Evolutionary conservation across 1,139 yeast species (phyloP).

Genomic region (Suhomyces maxii): DNA sequence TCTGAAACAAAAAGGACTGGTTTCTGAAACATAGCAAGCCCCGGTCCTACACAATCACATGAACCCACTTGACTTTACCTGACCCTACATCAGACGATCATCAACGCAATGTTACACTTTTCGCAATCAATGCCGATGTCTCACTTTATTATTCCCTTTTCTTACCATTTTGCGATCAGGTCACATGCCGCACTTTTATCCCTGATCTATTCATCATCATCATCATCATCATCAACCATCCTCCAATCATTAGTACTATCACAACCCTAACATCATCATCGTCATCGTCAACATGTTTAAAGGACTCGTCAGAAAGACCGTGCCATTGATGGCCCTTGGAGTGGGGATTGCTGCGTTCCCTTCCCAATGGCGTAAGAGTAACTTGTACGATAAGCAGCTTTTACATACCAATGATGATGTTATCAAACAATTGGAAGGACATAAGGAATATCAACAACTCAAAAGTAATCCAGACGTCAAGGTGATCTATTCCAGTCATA

Average conservation of each 20-base stretch:
- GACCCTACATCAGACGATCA: too few relatives aligned
- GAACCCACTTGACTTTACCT: too few relatives aligned
- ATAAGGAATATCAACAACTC: slow-evolving; percentile 34
- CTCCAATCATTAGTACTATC: neutral
- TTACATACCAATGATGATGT: slow-evolving; percentile 31
- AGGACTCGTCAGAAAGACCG: slow-evolving; percentile 20
- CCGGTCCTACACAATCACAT: too few relatives aligned
- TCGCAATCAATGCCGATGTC: too few relatives aligned
- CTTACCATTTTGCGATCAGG: too few relatives aligned
- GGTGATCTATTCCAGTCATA: slow-evolving; percentile 35
- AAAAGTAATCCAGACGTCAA: slow-evolving; percentile 25
- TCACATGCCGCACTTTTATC: too few relatives aligned
- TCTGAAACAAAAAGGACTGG: too few relatives aligned
- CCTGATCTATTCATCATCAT: neutral
- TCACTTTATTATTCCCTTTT: too few relatives aligned
- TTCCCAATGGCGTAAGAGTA: slow-evolving; percentile 35
- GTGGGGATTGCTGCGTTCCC: slow-evolving; percentile 50
- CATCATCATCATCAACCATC: neutral
- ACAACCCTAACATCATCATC: neutral
- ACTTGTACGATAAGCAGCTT: slow-evolving; percentile 21
- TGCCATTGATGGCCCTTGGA: slow-evolving; percentile 46
- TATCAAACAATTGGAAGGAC: slow-evolving; percentile 30
- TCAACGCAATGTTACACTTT: too few relatives aligned
- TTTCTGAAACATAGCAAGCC: too few relatives aligned
- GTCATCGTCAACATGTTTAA: slow-evolving; percentile 13